Evolutionary conservation across 2,329 filamentous ascomycete genomes (phyloP).

Genomic region (Penicillium sp.): DNA sequence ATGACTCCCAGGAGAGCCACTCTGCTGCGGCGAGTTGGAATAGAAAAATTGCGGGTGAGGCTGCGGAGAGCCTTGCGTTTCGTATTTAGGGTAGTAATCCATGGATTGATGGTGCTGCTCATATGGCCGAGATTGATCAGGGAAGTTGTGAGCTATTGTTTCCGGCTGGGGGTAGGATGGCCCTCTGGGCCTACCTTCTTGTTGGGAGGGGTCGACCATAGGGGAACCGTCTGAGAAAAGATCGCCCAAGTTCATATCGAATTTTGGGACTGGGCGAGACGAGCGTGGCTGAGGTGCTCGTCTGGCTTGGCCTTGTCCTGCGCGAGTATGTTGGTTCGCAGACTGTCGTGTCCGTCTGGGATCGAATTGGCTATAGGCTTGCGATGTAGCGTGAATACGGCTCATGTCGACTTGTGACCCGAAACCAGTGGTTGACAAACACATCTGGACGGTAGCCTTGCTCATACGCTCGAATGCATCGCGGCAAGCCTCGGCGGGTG

Average conservation of each 20-base stretch:
- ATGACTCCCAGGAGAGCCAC: constrained; percentile 33
- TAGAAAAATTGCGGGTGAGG: constrained; percentile 37
- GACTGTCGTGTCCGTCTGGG: constrained; percentile 19
- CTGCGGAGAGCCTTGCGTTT: constrained; percentile 35
- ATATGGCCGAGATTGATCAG: constrained; percentile 28
- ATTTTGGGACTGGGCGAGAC: constrained; percentile 54
- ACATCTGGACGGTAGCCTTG: constrained; percentile 95
- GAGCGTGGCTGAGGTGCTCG: constrained; percentile 38
- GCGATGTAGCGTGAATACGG: constrained; percentile 22
- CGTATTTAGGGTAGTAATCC: constrained; percentile 40
- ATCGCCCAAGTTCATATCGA: constrained; percentile 60
- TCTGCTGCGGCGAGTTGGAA: constrained; percentile 36
- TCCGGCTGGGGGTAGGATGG: constrained; percentile 30
- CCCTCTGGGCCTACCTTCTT: constrained; percentile 28
- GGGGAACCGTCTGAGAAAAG: constrained; percentile 51
- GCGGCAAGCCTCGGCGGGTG: constrained; percentile 88
- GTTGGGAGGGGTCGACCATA: constrained; percentile 38
- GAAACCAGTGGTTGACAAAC: constrained; percentile 81
- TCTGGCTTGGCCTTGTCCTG: constrained; percentile 30
- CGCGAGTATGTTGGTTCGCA: constrained; percentile 25
- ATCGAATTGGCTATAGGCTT: constrained; percentile 13
- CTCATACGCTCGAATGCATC: constrained; percentile 95
- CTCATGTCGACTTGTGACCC: constrained; percentile 51
- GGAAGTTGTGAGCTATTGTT: constrained; percentile 23
- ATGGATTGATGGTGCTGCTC: constrained; percentile 32